These are phyloP conservation scores for Cladosporium sp. DNA, from an alignment of 2,329 filamentous ascomycete species.

Conservation along the genomic window DNA sequence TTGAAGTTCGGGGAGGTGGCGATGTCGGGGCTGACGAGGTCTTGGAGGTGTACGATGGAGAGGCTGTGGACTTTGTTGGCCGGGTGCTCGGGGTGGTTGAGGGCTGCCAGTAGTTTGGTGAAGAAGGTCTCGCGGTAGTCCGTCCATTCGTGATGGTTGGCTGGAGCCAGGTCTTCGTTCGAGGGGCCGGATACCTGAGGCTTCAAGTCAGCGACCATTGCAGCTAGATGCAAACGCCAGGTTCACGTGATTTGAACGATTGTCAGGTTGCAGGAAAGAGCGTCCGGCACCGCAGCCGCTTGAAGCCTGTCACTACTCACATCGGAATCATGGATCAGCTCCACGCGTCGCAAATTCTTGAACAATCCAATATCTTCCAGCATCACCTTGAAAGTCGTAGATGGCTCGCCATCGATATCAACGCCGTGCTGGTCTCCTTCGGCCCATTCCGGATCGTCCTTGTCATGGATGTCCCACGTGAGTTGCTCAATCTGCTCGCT, in stretches of 20 bases:
- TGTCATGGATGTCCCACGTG: not conserved
- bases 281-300: not conserved
- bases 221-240: not conserved
- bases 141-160: not conserved
- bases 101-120: not conserved
- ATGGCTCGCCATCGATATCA: not conserved
- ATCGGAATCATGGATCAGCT: not conserved
- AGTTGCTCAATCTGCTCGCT: not conserved
- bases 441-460: not conserved
- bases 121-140: not conserved
- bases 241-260: not conserved
- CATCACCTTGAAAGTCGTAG: not conserved
- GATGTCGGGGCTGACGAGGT: slow-evolving; percentile 10
- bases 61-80: slow-evolving; percentile 14
- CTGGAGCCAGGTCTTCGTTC: not conserved
- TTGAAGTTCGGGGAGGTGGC: slow-evolving; percentile 17
- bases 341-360: not conserved
- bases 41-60: slow-evolving; percentile 24
- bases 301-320: not conserved
- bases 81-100: slow-evolving; percentile 9
- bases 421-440: not conserved
- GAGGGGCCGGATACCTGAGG: not conserved
- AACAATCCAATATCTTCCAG: not conserved
- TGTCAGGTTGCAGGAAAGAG: not conserved
- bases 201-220: not conserved